Conservation (phyloP, 805 yeast species). For the Wickerhamiella qilinensis region DNA sequence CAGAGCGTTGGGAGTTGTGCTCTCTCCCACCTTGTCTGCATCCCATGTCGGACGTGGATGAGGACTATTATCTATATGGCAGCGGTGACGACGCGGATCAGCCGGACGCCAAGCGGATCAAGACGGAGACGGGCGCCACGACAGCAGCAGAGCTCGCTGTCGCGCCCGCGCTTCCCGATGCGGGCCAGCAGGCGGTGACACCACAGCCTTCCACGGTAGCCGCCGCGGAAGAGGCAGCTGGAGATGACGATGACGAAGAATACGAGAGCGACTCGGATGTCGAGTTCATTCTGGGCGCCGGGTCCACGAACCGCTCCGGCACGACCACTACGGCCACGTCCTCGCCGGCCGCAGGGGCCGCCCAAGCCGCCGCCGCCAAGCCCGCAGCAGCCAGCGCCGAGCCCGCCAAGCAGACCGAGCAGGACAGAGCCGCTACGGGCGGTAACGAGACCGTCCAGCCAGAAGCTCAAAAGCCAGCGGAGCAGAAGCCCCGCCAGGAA, state of each 20-base stretch:
- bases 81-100: not conserved
- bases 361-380: conserved; percentile 18
- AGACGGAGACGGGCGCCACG: not conserved
- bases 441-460: conserved; percentile 1
- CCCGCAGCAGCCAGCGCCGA: conserved; percentile 12
- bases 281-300: conserved; percentile 55
- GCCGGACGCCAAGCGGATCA: not conserved
- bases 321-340: not conserved
- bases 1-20: too few relatives aligned
- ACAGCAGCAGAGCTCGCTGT: not conserved
- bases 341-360: conserved; percentile 1
- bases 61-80: conserved; percentile 1
- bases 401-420: not conserved
- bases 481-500: not conserved
- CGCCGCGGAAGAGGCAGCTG: not conserved
- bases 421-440: not conserved
- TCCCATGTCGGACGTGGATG: not conserved
- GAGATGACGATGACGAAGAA: not conserved
- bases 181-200: too few relatives aligned
- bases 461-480: not conserved
- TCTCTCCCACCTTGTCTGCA: not conserved
- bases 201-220: not conserved
- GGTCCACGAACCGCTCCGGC: conserved; percentile 7
- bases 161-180: not conserved
- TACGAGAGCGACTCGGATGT: conserved; percentile 42